A percentile compares a stretch with the other conserved stretches of the same genome.
Evolutionary conservation across 805 yeast genomes (phyloP).

Genomic region (Candida germanica): DNA sequence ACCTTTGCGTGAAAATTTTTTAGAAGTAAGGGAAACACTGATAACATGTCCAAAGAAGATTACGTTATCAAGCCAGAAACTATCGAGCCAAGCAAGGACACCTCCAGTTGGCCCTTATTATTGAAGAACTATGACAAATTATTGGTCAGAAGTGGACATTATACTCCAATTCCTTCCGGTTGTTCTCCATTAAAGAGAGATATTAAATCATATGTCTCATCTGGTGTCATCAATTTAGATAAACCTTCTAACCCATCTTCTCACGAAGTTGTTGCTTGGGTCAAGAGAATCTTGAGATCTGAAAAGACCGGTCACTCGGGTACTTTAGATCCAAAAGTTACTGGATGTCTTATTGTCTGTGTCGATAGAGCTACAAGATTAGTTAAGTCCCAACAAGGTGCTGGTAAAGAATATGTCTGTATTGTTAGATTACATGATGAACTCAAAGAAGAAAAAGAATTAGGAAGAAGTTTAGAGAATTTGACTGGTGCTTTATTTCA

Average conservation of each 20-base stretch:
- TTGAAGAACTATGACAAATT: conserved; percentile 92
- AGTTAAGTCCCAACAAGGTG: conserved; percentile 99
- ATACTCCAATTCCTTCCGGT: conserved; percentile 96
- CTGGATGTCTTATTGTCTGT: conserved; percentile 98
- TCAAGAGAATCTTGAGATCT: conserved; percentile 89
- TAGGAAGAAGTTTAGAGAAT: conserved; percentile 85
- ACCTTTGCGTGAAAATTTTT: conserved; percentile 9
- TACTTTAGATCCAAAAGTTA: conserved; percentile 97
- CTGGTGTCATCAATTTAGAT: conserved; percentile 96
- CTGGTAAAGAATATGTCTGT: conserved; percentile 99
- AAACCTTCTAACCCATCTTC: conserved; percentile 98
- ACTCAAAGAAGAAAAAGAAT: conserved; percentile 82
- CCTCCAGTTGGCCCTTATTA: conserved; percentile 93
- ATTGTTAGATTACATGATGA: conserved; percentile 94
- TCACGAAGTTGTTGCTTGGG: conserved; percentile 99
- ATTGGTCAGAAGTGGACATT: conserved; percentile 92
- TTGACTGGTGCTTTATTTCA: conserved; percentile 98
- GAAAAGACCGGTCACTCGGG: conserved; percentile 99
- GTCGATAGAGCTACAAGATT: conserved; percentile 96
- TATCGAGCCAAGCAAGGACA: conserved; percentile 73
- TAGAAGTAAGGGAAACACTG: conserved; percentile 2
- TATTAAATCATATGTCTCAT: conserved; percentile 79
- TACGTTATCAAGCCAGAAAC: conserved; percentile 86
- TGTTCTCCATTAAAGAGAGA: conserved; percentile 94
- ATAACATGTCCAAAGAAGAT: conserved; percentile 39